A percentile compares a stretch with the other conserved stretches of the same genome.
These are phyloP conservation scores for Colletotrichum paranaense DNA, from an alignment of 2,329 filamentous ascomycete species.

Conservation along the genomic window DNA sequence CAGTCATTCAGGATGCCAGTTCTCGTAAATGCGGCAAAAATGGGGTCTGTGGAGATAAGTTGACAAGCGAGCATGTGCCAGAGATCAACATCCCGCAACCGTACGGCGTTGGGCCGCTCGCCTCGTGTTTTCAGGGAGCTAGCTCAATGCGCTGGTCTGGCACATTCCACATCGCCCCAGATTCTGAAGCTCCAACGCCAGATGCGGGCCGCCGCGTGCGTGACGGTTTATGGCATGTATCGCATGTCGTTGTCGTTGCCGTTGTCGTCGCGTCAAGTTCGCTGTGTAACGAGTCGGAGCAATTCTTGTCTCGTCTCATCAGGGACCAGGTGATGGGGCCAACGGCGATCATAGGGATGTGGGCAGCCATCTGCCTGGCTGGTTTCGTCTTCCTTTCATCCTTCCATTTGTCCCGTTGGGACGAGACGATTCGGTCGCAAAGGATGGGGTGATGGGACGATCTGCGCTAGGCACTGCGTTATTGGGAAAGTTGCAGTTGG, in stretches of 20 bases:
- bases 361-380: neutral
- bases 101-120: neutral
- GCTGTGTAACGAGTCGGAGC: neutral
- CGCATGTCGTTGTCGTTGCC: neutral
- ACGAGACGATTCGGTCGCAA: neutral
- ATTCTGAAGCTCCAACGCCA: neutral
- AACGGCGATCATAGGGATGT: neutral
- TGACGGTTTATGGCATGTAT: neutral
- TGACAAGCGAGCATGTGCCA: neutral
- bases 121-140: neutral
- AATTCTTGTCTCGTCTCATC: neutral
- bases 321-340: neutral
- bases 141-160: neutral
- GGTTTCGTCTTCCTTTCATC: neutral
- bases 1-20: neutral
- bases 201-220: neutral
- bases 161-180: neutral
- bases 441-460: slow-evolving; percentile 7
- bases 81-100: neutral
- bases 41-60: neutral
- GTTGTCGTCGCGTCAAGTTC: neutral
- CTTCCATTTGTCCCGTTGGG: neutral
- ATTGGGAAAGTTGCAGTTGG: neutral
- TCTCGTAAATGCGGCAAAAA: neutral
- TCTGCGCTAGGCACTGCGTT: neutral